Base-by-base conservation (phyloP, 2,329 filamentous ascomycete species). In the Pleomassaria siparia region DNA sequence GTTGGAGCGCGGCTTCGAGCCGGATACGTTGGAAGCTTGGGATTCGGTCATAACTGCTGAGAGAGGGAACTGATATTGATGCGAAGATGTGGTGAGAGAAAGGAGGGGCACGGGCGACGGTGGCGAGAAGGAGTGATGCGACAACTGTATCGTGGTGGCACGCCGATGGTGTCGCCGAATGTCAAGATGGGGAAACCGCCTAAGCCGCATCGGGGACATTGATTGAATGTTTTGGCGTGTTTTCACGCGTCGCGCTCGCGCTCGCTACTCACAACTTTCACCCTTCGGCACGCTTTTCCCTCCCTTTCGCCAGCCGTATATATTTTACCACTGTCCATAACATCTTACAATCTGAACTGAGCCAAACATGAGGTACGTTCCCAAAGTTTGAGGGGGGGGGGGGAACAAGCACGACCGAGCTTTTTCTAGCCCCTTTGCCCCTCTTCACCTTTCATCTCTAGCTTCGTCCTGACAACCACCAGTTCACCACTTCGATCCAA, bases 401-500 rank as follows among this genome's bases (percentile, higher is more conserved):
- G n/a, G n/a, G n/a, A n/a, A n/a, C 13, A 30, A 11, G 36, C 36
- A 35, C 42, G 35, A 22, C 45, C 21, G 15, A 37, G 33, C 20
- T 33, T 24, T 33, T 24, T 20, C 30, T 42, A 18, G 42, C 40
- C 45, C 25, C 36, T 46, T n/a, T 54, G 49, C 62, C 55, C 55
- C 60, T 56, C 56, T 40, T 53, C 49, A 50, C 49, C 48, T 39
- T 49, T 46, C 43, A 39, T 49, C 41, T 53, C 20, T 24, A 20
- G 16, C 16, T 13, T 37, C 18, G 36, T 32, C 28, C 57, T 64
- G 49, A 64, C 59, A 55, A 28, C 40, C 39, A 15, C 24, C 66
- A 95, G 89, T 78, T 95, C 90, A 70, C 91, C 91, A 69, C 80
- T 95, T 51, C 85, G 87, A 72, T 80, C 85, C 60, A 90, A 85